Conservation (phyloP, 345 rosid genomes). For the Syzygium aqueum region DNA sequence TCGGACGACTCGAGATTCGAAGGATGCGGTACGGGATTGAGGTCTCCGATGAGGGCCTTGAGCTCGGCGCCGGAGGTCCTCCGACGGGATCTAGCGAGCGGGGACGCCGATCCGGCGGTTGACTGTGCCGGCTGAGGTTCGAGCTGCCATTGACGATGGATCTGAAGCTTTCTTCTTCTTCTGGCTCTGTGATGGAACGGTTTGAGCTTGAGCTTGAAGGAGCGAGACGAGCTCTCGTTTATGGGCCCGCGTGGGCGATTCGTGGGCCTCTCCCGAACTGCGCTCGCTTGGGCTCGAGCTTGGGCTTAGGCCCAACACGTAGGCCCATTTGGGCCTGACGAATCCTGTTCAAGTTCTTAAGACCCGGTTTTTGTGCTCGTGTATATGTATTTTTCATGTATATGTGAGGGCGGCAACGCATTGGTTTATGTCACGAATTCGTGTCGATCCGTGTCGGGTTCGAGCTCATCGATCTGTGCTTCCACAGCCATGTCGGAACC, state of each 20-base stretch:
- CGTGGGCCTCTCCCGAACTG: not conserved
- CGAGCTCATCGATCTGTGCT: not conserved
- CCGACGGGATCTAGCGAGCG: not conserved
- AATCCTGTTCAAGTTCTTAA: not conserved
- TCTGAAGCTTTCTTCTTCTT: not conserved
- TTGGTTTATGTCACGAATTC: not conserved
- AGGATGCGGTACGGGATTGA: not conserved
- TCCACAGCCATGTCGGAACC: not conserved
- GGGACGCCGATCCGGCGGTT: not conserved
- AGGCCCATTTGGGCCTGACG: not conserved
- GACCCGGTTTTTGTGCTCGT: not conserved
- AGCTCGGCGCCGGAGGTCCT: not conserved
- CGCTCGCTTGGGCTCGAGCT: not conserved
- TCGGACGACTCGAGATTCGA: not conserved
- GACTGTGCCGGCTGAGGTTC: not conserved
- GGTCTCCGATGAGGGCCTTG: not conserved
- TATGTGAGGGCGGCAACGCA: not conserved
- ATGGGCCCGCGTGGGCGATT: not conserved
- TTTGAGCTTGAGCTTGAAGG: not conserved
- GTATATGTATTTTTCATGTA: too few relatives aligned
- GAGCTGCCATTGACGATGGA: not conserved
- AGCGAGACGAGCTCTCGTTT: not conserved
- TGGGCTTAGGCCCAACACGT: not conserved
- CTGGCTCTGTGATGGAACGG: not conserved
- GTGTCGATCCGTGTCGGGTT: not conserved